Conservation (phyloP, 1,284 basidiomycete genomes). For the Pholiota adiposa region DNA sequence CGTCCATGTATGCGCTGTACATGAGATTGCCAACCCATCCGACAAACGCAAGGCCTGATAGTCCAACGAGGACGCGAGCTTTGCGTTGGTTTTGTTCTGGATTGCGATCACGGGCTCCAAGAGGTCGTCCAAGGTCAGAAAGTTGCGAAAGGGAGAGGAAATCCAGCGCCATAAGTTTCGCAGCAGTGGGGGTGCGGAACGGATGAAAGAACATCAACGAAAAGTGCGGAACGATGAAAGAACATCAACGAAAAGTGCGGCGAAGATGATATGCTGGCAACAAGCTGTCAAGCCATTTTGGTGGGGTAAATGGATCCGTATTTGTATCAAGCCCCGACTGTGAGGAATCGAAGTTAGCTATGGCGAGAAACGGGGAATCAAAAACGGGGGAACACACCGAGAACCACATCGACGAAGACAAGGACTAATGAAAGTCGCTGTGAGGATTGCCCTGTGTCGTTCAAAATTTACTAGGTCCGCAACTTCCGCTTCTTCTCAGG, state of each 20-base stretch:
- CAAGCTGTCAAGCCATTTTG: constrained; percentile 29
- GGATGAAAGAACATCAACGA: too few species aligned
- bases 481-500: constrained; percentile 25
- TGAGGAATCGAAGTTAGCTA: constrained; percentile 10
- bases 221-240: too few species aligned
- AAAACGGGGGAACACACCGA: constrained; percentile 14
- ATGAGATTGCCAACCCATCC: constrained; percentile 41
- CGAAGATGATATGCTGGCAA: constrained; percentile 39
- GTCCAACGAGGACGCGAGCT: constrained; percentile 35
- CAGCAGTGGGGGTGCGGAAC: constrained; percentile 26
- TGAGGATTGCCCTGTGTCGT: constrained; percentile 18
- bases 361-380: constrained; percentile 1
- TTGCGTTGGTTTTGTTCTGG: constrained; percentile 31
- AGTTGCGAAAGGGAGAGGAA: constrained; percentile 53
- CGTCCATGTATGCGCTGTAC: constrained; percentile 35
- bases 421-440: constrained; percentile 15
- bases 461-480: constrained; percentile 21
- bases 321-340: constrained; percentile 16
- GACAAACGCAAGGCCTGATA: constrained; percentile 40
- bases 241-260: constrained; percentile 37
- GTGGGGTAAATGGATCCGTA: constrained; percentile 16
- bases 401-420: constrained; percentile 19
- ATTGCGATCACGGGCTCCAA: constrained; percentile 37
- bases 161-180: constrained; percentile 32
- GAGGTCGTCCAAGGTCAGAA: constrained; percentile 56